Conservation (phyloP, 2,329 filamentous ascomycete species). For the Phyllosticta citribraziliensis region DNA sequence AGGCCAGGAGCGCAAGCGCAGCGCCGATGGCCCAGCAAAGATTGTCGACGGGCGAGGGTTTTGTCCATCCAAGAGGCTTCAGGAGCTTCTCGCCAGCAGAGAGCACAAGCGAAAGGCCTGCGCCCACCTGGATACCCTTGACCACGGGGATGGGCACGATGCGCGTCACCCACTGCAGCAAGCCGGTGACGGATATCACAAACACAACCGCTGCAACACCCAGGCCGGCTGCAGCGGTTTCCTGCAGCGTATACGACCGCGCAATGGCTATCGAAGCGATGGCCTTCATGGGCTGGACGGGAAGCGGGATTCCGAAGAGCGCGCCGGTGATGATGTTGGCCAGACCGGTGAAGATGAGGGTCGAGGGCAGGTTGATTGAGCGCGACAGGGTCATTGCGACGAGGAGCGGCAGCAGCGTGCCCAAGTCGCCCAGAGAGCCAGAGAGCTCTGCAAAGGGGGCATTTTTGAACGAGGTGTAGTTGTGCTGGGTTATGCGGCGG, state of each 20-base stretch:
- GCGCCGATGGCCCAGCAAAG: conserved; percentile 65
- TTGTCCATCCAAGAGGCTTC: conserved; percentile 56
- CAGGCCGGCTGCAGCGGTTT: conserved; percentile 74
- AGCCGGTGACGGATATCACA: conserved; percentile 66
- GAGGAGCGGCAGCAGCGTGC: conserved; percentile 80
- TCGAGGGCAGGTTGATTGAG: conserved; percentile 73
- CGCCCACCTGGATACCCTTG: conserved; percentile 90
- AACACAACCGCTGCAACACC: conserved; percentile 67
- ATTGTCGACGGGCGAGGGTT: conserved; percentile 63
- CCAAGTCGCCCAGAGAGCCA: conserved; percentile 78
- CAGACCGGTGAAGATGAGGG: conserved; percentile 77
- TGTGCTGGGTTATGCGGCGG: conserved; percentile 32
- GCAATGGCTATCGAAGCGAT: conserved; percentile 86
- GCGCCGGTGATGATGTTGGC: conserved; percentile 78
- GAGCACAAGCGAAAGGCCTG: conserved; percentile 72
- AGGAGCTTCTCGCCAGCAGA: conserved; percentile 64
- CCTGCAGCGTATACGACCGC: conserved; percentile 52
- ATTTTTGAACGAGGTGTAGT: conserved; percentile 45
- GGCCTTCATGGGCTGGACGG: conserved; percentile 84
- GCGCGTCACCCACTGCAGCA: conserved; percentile 64
- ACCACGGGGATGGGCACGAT: conserved; percentile 77
- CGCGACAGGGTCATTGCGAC: conserved; percentile 70
- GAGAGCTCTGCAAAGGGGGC: conserved; percentile 68
- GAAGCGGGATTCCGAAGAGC: conserved; percentile 78
- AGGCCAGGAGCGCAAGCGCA: conserved; percentile 60